Percentiles rank a stretch among this genome's conserved stretches.
These are phyloP conservation scores for Euphrasia confusa DNA, from an alignment of 257 asterid species.

Conservation along the genomic window DNA sequence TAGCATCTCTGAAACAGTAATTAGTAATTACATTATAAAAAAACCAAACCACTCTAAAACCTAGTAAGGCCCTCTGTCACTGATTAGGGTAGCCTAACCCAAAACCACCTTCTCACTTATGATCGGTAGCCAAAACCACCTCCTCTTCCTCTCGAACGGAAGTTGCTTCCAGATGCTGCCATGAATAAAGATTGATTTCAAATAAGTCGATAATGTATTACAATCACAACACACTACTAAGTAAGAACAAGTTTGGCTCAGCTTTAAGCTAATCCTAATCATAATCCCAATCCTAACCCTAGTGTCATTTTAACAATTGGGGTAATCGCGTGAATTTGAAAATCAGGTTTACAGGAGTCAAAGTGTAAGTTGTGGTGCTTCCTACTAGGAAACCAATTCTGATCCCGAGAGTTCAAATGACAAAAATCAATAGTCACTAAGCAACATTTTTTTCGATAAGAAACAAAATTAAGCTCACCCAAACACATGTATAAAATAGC, in stretches of 20 bases:
- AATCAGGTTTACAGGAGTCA: too few species aligned
- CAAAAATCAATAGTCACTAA: too few species aligned
- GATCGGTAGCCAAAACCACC: constrained; percentile 57
- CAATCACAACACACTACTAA: not conserved
- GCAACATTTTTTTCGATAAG: too few species aligned
- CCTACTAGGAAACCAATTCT: too few species aligned
- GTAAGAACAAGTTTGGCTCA: not conserved
- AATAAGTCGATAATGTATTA: not conserved
- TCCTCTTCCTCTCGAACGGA: constrained; percentile 74
- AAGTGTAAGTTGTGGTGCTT: too few species aligned
- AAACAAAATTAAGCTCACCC: not conserved
- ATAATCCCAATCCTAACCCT: too few species aligned
- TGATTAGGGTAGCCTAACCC: constrained; percentile 32
- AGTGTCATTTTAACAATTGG: too few species aligned
- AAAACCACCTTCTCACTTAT: not conserved
- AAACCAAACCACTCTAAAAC: constrained; percentile 2
- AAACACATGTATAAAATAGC: not conserved
- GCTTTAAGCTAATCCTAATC: not conserved
- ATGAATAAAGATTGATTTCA: constrained; percentile 16
- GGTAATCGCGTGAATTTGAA: too few species aligned
- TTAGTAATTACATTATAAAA: too few species aligned
- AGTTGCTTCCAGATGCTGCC: constrained; percentile 59
- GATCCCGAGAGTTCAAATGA: too few species aligned
- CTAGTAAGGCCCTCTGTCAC: constrained; percentile 65
- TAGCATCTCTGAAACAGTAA: too few species aligned